These are phyloP conservation scores for Citrullus mucosospermus DNA, from an alignment of 306 rosid species.

Conservation along the genomic window DNA sequence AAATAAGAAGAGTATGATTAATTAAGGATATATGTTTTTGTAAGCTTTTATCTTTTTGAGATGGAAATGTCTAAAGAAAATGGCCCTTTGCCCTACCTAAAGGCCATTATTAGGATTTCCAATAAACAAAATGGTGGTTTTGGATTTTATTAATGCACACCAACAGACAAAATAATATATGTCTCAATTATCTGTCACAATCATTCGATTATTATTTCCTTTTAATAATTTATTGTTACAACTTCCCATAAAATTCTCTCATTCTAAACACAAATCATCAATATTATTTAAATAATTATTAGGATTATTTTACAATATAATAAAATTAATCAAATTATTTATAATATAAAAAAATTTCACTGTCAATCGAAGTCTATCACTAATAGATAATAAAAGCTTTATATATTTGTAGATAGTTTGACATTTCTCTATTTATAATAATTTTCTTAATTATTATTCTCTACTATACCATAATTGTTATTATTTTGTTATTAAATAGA, in stretches of 20 bases:
- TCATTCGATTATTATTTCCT: not conserved
- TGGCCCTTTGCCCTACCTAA: not conserved
- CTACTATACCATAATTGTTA: rapidly evolving
- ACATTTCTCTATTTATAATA: no score
- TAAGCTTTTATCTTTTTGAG: not conserved
- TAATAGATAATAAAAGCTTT: no score
- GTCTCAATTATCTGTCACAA: not conserved
- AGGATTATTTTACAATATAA: no score
- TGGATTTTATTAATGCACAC: not conserved
- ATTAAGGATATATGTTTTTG: not conserved
- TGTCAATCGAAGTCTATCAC: no score
- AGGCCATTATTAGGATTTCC: not conserved
- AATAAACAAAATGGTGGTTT: not conserved
- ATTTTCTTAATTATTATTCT: no score
- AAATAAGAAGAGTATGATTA: not conserved
- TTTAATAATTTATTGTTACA: not conserved
- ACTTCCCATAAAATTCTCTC: not conserved
- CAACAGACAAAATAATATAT: not conserved
- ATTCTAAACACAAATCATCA: not conserved
- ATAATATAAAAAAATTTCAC: no score
- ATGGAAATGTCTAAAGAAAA: not conserved
- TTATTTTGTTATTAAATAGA: no score
- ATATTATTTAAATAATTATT: no score
- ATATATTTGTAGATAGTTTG: no score
- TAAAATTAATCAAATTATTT: no score